Percentiles rank a stretch among this genome's conserved stretches.
Evolutionary conservation across 768 basidiomycete species (phyloP).

Genomic region (Dendrothele bispora): DNA sequence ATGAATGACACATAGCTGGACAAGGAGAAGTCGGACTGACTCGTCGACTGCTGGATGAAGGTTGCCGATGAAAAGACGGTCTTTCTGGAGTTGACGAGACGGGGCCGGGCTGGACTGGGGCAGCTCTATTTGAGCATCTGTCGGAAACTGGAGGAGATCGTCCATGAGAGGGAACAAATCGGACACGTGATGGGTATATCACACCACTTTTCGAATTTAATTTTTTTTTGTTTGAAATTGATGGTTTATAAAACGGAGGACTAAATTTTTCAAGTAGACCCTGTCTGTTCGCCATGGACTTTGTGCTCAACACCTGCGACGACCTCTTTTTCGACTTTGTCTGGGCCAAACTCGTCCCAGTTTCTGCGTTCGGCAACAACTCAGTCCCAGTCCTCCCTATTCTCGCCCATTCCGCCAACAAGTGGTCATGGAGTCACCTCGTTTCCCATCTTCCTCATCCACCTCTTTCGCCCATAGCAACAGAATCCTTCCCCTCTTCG

Average conservation of each 20-base stretch:
- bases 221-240: too few relatives aligned
- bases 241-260: too few relatives aligned
- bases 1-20: neutral
- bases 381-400: slow-evolving; percentile 28
- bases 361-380: slow-evolving; percentile 41
- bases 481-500: slow-evolving; percentile 24
- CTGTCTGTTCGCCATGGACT: slow-evolving; percentile 75
- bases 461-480: slow-evolving; percentile 38
- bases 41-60: slow-evolving; percentile 86
- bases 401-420: slow-evolving; percentile 25
- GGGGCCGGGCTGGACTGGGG: too few relatives aligned
- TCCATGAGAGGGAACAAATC: too few relatives aligned
- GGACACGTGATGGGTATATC: too few relatives aligned
- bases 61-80: slow-evolving; percentile 90
- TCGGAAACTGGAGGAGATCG: too few relatives aligned
- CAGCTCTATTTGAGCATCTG: too few relatives aligned
- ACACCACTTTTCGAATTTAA: too few relatives aligned
- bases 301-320: slow-evolving; percentile 73
- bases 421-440: slow-evolving; percentile 49
- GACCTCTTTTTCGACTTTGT: slow-evolving; percentile 71
- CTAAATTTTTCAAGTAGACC: too few relatives aligned
- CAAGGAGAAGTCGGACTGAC: slow-evolving; percentile 38
- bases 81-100: slow-evolving; percentile 47
- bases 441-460: slow-evolving; percentile 61
- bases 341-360: slow-evolving; percentile 77